These are phyloP conservation scores for Talaromyces sp. DNA, from an alignment of 2,329 filamentous ascomycete genomes.

Conservation along the genomic window DNA sequence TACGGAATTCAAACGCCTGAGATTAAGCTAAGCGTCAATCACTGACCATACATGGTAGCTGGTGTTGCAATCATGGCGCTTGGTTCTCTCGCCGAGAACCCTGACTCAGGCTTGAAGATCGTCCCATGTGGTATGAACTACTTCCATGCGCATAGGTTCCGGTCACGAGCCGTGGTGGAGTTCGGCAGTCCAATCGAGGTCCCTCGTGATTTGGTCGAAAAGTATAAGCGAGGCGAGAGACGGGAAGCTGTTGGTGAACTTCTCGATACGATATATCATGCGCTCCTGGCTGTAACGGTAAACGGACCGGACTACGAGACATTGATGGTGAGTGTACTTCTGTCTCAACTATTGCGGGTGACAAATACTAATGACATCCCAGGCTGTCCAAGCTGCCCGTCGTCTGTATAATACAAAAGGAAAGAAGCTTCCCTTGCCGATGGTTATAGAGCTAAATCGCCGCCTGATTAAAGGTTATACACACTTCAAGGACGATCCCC, in stretches of 20 bases:
- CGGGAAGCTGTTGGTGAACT: constrained; percentile 82
- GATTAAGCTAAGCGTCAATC: neutral
- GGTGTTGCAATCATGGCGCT: constrained; percentile 98
- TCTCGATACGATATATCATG: constrained; percentile 80
- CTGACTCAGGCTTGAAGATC: constrained; percentile 85
- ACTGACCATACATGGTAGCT: constrained; percentile 47
- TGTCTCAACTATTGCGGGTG: neutral
- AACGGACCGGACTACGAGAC: constrained; percentile 93
- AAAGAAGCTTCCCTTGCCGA: constrained; percentile 86
- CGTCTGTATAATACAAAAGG: constrained; percentile 91
- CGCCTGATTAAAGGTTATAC: constrained; percentile 87
- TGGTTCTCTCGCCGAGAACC: constrained; percentile 78
- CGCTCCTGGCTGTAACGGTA: constrained; percentile 82
- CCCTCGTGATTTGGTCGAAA: constrained; percentile 72
- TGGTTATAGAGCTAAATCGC: constrained; percentile 90
- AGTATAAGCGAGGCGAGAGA: constrained; percentile 78
- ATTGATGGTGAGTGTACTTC: constrained; percentile 61
- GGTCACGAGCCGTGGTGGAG: constrained; percentile 90
- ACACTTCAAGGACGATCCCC: constrained; percentile 83
- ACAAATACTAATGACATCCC: neutral
- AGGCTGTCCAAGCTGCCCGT: constrained; percentile 87
- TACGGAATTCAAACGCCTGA: neutral
- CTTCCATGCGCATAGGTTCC: constrained; percentile 98
- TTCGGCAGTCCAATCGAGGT: constrained; percentile 89
- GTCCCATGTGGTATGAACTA: constrained; percentile 99